Evolutionary conservation across 1,139 yeast genomes (phyloP), one percentile per base, ranked within the genome.

Genomic region (Saccharomycopsis crataegensis): DNA sequence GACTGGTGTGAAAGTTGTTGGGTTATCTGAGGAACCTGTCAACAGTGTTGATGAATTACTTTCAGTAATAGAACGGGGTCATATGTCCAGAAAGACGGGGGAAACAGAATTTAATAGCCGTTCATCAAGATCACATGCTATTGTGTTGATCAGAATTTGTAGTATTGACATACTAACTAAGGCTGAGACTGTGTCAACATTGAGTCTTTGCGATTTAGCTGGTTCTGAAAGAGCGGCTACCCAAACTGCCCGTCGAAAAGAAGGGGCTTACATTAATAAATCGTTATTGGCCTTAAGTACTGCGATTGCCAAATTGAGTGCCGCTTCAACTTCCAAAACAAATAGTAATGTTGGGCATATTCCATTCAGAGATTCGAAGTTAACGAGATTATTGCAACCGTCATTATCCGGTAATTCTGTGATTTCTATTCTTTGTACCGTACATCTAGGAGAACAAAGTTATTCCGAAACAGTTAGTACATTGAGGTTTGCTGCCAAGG

Each of bases 171-270:
- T 71, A 45, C 57, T 63, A 0, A 67, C 72, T 1, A 75, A 76
- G 8, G 66, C 70, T 1, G 80, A 77, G 55, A 72, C 73, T 16
- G 69, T 75, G 51, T 78, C 93, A 40, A 83, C 93, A 0, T 77
- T 93, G 43, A 87, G 94, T 32, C 74, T 93, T 55, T 93, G 98
- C 73, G 99, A 93, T 69, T 76, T 93, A 63, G 99, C 99, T 0
- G 99, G 99, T 28, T 86, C 96, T 16, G 99, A 93, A 68, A 77
- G 88, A 55, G 98, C 96, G 0, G 84, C 95, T 0, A 77, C 86
- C 1, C 89, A 90, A 63, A 70, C 76, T 0, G 96, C 84, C 62
- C 77, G 98, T 62, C 74, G 97, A 56, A 87, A 89, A 66, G 98
- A 93, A 70, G 98, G 98, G 22, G 80, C 96, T 0, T 91, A 77